Conservation (phyloP, 106 monocot species). For the Dendrobium catenatum region DNA sequence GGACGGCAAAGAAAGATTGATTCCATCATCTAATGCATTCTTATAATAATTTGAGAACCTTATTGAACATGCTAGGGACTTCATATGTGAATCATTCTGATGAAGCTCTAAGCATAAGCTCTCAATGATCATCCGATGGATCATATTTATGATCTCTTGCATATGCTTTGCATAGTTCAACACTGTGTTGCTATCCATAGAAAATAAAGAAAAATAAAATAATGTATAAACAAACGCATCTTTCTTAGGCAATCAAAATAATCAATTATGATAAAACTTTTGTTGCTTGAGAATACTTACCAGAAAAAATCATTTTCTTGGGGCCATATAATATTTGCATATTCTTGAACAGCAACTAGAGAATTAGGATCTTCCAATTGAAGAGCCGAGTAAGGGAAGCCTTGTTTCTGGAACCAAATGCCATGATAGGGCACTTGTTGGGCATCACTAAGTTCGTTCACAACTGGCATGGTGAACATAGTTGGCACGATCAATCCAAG, state of each 20-base stretch:
- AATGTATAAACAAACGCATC: too few species aligned
- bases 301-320: background rate
- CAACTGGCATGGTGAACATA: background rate
- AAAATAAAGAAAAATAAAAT: background rate
- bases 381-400: background rate
- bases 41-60: background rate
- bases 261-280: background rate
- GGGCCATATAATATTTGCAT: background rate
- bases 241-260: too few species aligned
- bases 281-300: background rate
- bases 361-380: background rate
- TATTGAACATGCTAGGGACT: background rate
- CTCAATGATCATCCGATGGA: background rate
- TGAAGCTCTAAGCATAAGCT: too few species aligned
- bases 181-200: background rate
- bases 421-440: background rate
- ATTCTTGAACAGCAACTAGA: background rate
- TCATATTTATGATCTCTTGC: background rate
- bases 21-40: background rate
- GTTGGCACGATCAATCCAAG: constrained; percentile 7
- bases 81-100: too few species aligned
- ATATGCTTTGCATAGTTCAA: background rate
- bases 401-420: background rate
- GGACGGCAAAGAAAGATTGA: background rate
- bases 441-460: background rate